These are phyloP conservation scores for Babesia sp. DNA, from an alignment of 169 alveolate genomes.

Conservation along the genomic window DNA sequence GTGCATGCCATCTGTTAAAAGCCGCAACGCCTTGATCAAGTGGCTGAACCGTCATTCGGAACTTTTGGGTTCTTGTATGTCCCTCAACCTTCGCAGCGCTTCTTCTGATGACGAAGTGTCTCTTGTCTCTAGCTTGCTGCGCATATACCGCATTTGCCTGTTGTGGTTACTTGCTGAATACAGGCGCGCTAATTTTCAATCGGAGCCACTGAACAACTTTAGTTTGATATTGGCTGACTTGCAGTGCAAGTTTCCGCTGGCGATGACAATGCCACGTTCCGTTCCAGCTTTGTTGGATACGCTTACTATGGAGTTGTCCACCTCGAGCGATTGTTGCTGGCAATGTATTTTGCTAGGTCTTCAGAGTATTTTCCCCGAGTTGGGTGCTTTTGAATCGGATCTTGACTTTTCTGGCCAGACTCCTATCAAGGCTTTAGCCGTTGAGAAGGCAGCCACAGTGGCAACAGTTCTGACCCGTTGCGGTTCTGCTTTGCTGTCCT, in stretches of 20 bases:
- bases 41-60: constrained; percentile 64
- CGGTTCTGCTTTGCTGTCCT: constrained; percentile 23
- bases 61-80: constrained; percentile 1
- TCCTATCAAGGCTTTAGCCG: constrained; percentile 42
- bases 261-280: constrained; percentile 32
- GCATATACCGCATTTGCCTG: constrained; percentile 44
- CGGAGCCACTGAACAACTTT: constrained; percentile 38
- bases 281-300: constrained; percentile 34
- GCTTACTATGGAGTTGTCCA: constrained; percentile 22
- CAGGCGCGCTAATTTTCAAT: constrained; percentile 21
- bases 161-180: constrained; percentile 52
- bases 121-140: constrained; percentile 27
- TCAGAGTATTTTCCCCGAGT: constrained; percentile 54
- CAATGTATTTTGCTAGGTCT: constrained; percentile 44
- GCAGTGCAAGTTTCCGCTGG: constrained; percentile 65
- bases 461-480: constrained; percentile 37
- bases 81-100: not conserved
- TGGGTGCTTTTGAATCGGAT: constrained; percentile 65
- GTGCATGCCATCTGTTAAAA: constrained; percentile 45
- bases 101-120: constrained; percentile 21
- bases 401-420: constrained; percentile 46
- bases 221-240: constrained; percentile 51
- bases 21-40: constrained; percentile 36
- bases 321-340: constrained; percentile 34
- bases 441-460: constrained; percentile 40